Base-by-base conservation (phyloP, 805 yeast genomes). In the Candida schatavii region DNA sequence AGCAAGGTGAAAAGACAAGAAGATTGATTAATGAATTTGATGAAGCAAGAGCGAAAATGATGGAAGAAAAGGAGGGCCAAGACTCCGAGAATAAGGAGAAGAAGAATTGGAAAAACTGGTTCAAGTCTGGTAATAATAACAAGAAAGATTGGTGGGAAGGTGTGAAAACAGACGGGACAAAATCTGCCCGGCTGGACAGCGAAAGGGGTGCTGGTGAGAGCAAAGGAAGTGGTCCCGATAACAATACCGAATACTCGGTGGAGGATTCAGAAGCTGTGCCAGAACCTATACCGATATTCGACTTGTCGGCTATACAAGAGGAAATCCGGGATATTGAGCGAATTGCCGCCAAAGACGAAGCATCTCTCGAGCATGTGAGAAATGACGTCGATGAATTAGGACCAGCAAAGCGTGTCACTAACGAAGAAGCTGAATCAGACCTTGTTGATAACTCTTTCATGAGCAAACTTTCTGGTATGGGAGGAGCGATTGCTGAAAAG, bases 11-110 rank as follows among this genome's bases (percentile, higher is more conserved):
- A 49, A 79, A 91, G 49, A 95, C 89, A 55, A 72, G 97, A 45
- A 81, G 87, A 55, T 70, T 93, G 53, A 75, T 93, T 10, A 70
- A 73, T 43, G 99, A 93, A 58, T 85, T 91, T 52, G 97, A 88
- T 50, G 88, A 85, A 48, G 95, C 95, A 0, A 76, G 87, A 42
- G 80, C 78, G 41, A 77, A 77, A 48, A 69, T 81, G 72, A 74
- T 73, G 39, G 50, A 61, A 41, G 80, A 74, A 30, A 58, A 66
- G 40, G 63, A 63, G 11, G 58, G 61, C 34, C 51, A 47, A 22
- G 45, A 50, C n/a, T 35, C 43, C 19, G 60, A 18, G 37, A 41
- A 44, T 18, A 62, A 63, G 40, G 35, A 31, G 11, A 64, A 67
- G 46, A 70, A 67, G 40, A 56, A 68, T 0, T 78, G 83, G 82